A percentile compares a stretch with the other conserved stretches of the same genome.
These are phyloP conservation scores for Cutaneotrichosporon curvatum DNA, from an alignment of 1,284 basidiomycete genomes.

Conservation along the genomic window DNA sequence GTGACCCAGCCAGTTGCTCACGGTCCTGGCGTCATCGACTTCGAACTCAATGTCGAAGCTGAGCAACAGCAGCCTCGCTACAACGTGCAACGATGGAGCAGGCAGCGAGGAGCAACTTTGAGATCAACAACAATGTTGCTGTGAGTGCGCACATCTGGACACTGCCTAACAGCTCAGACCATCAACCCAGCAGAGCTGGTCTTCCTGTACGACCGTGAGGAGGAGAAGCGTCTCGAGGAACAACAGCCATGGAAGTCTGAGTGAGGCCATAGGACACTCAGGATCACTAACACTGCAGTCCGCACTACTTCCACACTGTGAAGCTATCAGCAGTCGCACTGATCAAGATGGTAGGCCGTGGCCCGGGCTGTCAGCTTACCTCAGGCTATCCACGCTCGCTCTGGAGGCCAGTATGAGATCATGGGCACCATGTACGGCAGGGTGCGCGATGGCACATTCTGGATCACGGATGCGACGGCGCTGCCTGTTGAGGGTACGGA, in stretches of 20 bases:
- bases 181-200: conserved; percentile 58
- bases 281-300: conserved; percentile 49
- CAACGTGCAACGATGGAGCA: conserved; percentile 17
- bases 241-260: conserved; percentile 81
- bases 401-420: conserved; percentile 94
- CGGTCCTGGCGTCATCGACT: too few relatives aligned
- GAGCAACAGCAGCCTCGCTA: too few relatives aligned
- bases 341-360: conserved; percentile 82
- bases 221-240: conserved; percentile 62
- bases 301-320: conserved; percentile 87
- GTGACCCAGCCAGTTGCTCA: too few relatives aligned
- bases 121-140: conserved; percentile 68
- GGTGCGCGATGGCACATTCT: conserved; percentile 73
- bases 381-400: conserved; percentile 93
- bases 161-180: conserved; percentile 5
- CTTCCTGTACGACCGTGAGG: conserved; percentile 68
- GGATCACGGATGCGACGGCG: conserved; percentile 94
- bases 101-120: conserved; percentile 69
- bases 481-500: conserved; percentile 98
- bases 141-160: conserved; percentile 9
- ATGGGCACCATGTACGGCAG: conserved; percentile 99
- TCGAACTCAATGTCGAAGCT: too few relatives aligned
- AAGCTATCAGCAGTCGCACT: conserved; percentile 91
- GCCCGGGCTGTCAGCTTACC: not conserved
- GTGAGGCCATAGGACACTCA: conserved; percentile 48